Evolutionary conservation across 2,329 filamentous ascomycete species (phyloP).

Genomic region (Nakataea oryzae): DNA sequence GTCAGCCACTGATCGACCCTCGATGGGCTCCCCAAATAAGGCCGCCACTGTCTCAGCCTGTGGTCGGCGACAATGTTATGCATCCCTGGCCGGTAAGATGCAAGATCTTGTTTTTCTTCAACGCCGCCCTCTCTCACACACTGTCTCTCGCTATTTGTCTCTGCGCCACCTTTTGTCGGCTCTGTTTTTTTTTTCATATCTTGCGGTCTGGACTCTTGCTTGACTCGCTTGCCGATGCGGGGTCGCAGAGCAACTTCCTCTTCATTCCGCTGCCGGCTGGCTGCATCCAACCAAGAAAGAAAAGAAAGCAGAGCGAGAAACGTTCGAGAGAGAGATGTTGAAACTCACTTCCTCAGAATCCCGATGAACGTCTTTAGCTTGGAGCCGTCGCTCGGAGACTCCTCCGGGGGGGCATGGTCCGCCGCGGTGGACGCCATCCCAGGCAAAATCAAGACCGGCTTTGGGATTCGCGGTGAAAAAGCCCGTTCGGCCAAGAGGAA

Average conservation of each 20-base stretch:
- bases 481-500: too few relatives aligned
- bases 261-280: not conserved
- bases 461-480: not conserved
- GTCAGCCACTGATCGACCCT: not conserved
- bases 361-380: slow-evolving; percentile 83
- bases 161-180: too few relatives aligned
- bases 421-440: slow-evolving; percentile 2
- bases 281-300: not conserved
- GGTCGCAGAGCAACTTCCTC: not conserved
- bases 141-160: not conserved
- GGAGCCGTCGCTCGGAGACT: slow-evolving; percentile 62
- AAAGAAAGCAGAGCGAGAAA: not conserved
- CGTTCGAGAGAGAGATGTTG: not conserved
- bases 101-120: not conserved
- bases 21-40: too few relatives aligned
- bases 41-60: too few relatives aligned
- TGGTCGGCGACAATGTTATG: too few relatives aligned
- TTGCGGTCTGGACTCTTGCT: not conserved
- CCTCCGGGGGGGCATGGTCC: slow-evolving; percentile 20
- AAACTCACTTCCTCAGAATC: slow-evolving; percentile 72
- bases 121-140: not conserved
- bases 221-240: not conserved
- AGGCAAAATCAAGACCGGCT: not conserved
- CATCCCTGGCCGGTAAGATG: too few relatives aligned
- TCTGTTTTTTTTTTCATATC: not conserved